These are phyloP conservation scores for Botryosphaeria agaves DNA, from an alignment of 2,329 filamentous ascomycete species.

Conservation along the genomic window DNA sequence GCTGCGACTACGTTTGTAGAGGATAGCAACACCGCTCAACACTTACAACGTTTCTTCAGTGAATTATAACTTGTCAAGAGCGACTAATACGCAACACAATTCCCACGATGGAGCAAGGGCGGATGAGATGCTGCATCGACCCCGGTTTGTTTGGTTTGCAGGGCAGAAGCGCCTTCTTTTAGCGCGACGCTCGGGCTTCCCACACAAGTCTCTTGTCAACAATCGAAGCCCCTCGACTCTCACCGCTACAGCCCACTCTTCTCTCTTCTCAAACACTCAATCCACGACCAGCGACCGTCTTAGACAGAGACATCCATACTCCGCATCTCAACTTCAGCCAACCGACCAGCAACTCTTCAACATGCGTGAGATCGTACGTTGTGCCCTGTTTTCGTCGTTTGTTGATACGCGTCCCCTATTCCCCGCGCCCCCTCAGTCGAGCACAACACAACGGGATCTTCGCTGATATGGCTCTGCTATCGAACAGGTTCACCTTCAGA, in stretches of 20 bases:
- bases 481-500: slow-evolving; percentile 98
- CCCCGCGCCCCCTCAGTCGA: slow-evolving; percentile 23
- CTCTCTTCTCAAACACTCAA: slow-evolving; percentile 5
- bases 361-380: slow-evolving; percentile 55
- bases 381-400: slow-evolving; percentile 19
- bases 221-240: slow-evolving; percentile 5
- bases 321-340: background rate
- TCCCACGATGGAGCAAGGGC: too few relatives aligned
- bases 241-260: slow-evolving; percentile 1
- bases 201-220: slow-evolving; percentile 7
- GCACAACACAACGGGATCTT: slow-evolving; percentile 24
- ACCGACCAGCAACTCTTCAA: slow-evolving; percentile 19
- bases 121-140: too few relatives aligned
- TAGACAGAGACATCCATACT: background rate
- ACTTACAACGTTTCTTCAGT: too few relatives aligned
- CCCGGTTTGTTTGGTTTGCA: too few relatives aligned
- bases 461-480: slow-evolving; percentile 36
- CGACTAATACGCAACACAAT: too few relatives aligned
- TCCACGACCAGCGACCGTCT: slow-evolving; percentile 3
- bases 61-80: too few relatives aligned
- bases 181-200: slow-evolving; percentile 2
- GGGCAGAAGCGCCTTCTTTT: too few relatives aligned
- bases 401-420: slow-evolving; percentile 19
- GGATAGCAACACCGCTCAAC: too few relatives aligned
- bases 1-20: too few relatives aligned